phyloP scores from a whole-genome alignment of 169 alveolate genomes.

The Cryptosporidium meleagridis region DNA sequence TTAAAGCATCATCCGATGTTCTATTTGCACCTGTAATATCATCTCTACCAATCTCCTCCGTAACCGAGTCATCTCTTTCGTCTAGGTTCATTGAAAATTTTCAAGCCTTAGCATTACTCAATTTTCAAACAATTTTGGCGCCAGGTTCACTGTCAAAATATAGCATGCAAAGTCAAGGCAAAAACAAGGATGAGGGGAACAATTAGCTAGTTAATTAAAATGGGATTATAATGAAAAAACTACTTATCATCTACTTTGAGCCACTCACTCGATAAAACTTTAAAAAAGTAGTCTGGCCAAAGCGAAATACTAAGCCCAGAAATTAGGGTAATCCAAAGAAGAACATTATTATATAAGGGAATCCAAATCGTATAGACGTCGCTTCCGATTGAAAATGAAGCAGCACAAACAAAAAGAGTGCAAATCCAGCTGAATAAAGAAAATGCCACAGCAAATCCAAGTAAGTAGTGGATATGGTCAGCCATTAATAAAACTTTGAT shows the following conservation, averaged over 20 bases:
- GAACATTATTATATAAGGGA: slow-evolving; percentile 52
- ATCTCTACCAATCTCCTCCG: not conserved
- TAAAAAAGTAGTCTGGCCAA: slow-evolving; percentile 70
- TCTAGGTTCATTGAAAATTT: not conserved
- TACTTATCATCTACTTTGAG: slow-evolving; percentile 19
- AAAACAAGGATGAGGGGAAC: not conserved
- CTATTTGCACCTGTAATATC: too few relatives aligned
- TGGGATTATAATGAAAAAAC: not conserved
- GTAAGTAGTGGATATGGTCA: slow-evolving; percentile 65
- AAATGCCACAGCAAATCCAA: slow-evolving; percentile 56
- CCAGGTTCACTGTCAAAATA: not conserved
- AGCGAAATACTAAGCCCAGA: slow-evolving; percentile 61
- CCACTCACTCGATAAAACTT: slow-evolving; percentile 27
- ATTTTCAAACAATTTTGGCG: not conserved
- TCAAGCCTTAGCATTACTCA: not conserved
- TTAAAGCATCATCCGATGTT: slow-evolving; percentile 78
- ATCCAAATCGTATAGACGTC: slow-evolving; percentile 69
- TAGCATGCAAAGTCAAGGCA: not conserved
- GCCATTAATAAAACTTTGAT: slow-evolving; percentile 80
- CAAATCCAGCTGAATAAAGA: slow-evolving; percentile 65
- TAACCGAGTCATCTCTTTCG: not conserved
- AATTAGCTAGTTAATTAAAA: slow-evolving; percentile 4
- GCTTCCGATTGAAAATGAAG: slow-evolving; percentile 63
- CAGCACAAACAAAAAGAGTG: slow-evolving; percentile 50
- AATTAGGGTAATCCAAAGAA: slow-evolving; percentile 47